Evolutionary conservation across 306 rosid genomes (phyloP).

Genomic region (Corylus heterophylla): DNA sequence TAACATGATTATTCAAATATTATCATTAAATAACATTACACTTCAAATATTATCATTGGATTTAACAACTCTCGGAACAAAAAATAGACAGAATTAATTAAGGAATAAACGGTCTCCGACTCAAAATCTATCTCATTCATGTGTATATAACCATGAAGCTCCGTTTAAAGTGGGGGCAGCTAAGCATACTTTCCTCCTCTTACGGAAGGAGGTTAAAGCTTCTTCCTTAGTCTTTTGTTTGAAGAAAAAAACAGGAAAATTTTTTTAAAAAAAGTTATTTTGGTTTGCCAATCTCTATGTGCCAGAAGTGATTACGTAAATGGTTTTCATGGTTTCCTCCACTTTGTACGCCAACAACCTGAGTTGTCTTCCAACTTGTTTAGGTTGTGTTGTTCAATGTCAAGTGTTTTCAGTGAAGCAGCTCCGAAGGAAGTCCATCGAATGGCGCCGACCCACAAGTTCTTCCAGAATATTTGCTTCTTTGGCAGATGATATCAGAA

Average conservation of each 20-base stretch:
- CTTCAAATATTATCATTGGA: too few species aligned
- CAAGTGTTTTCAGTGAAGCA: slow-evolving; percentile 4
- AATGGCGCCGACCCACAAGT: not conserved
- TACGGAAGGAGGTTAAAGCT: not conserved
- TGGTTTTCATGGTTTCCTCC: not conserved
- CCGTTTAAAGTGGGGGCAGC: not conserved
- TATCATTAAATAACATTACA: too few species aligned
- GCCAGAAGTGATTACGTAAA: not conserved
- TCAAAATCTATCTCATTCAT: not conserved
- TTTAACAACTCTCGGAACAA: too few species aligned
- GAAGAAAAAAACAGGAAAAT: too few species aligned
- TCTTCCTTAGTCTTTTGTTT: not conserved
- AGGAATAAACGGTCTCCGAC: not conserved
- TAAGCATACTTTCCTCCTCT: not conserved
- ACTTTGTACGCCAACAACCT: not conserved
- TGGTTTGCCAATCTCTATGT: not conserved
- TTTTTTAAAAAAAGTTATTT: too few species aligned
- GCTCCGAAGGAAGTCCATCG: not conserved
- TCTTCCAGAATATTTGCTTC: not conserved
- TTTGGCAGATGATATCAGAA: not conserved
- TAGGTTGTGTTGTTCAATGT: slow-evolving; percentile 11
- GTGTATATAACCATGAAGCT: not conserved
- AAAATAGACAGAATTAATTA: too few species aligned
- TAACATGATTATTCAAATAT: too few species aligned
- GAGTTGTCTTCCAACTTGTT: not conserved